These are phyloP conservation scores for Murraya koenigii DNA, from an alignment of 345 rosid species.

Conservation along the genomic window DNA sequence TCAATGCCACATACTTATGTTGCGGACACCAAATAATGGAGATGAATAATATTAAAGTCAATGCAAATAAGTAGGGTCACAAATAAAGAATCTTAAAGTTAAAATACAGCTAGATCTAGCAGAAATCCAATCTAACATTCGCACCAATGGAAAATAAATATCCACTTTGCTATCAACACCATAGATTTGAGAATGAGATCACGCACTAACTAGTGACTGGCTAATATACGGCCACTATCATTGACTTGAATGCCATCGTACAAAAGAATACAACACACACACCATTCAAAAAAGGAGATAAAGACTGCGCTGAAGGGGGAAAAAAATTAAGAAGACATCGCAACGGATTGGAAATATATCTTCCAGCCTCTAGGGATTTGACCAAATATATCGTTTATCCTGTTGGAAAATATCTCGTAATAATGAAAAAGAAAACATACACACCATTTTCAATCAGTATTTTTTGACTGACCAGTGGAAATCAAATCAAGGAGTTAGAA, in stretches of 20 bases:
- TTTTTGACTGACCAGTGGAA: too few species aligned
- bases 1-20: neutral
- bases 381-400: too few species aligned
- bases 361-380: too few species aligned
- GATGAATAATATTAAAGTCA: neutral
- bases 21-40: neutral
- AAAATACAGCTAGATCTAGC: slow-evolving; percentile 40
- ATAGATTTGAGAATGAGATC: slow-evolving; percentile 15
- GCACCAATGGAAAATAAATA: slow-evolving; percentile 21
- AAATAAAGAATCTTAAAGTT: slow-evolving; percentile 24
- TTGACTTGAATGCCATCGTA: slow-evolving; percentile 36
- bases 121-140: slow-evolving; percentile 42
- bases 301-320: too few species aligned
- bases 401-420: too few species aligned
- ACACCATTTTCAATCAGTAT: too few species aligned
- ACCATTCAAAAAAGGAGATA: too few species aligned
- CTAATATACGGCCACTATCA: slow-evolving; percentile 41
- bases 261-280: too few species aligned
- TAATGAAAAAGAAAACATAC: too few species aligned
- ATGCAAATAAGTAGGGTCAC: slow-evolving; percentile 37
- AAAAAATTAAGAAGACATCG: too few species aligned
- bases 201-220: slow-evolving; percentile 14
- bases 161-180: slow-evolving; percentile 5
- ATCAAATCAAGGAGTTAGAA: too few species aligned
- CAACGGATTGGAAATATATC: too few species aligned